Conservation (phyloP, 23 red algal species). For the Gracilaria domingensis region DNA sequence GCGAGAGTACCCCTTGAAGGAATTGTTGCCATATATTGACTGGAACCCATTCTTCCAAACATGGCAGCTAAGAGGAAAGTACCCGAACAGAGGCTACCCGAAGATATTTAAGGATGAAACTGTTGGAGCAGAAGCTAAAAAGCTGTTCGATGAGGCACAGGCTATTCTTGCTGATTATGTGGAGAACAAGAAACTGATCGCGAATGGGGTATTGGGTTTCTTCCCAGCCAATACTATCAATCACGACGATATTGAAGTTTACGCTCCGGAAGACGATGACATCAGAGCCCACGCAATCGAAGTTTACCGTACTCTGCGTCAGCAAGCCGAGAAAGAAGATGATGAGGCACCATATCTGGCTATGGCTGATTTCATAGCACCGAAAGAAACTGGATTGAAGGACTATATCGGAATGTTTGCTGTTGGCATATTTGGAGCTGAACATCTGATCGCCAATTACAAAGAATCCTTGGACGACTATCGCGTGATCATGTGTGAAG, state of each 20-base stretch:
- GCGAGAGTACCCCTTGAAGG: too few species aligned
- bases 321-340: too few species aligned
- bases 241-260: too few species aligned
- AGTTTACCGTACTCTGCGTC: slow-evolving; percentile 60
- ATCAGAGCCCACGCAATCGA: slow-evolving; percentile 33
- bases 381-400: slow-evolving; percentile 67
- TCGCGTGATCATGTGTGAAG: slow-evolving; percentile 84
- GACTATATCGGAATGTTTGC: slow-evolving; percentile 96
- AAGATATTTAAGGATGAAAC: slow-evolving; percentile 90
- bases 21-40: too few species aligned
- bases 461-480: slow-evolving; percentile 82
- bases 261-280: too few species aligned
- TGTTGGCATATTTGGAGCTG: slow-evolving; percentile 77
- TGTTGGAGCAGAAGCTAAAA: slow-evolving; percentile 79
- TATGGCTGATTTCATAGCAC: too few species aligned
- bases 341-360: too few species aligned
- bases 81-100: slow-evolving; percentile 87
- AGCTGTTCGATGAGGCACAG: slow-evolving; percentile 80
- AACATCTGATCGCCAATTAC: slow-evolving; percentile 71
- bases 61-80: slow-evolving; percentile 92
- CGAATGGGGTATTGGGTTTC: too few species aligned
- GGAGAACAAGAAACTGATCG: slow-evolving; percentile 22
- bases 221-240: too few species aligned
- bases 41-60: slow-evolving; percentile 82
- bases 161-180: slow-evolving; percentile 65